These are phyloP conservation scores for Pseudogymnoascus sp. DNA, from an alignment of 2,329 filamentous ascomycete species.

Conservation along the genomic window DNA sequence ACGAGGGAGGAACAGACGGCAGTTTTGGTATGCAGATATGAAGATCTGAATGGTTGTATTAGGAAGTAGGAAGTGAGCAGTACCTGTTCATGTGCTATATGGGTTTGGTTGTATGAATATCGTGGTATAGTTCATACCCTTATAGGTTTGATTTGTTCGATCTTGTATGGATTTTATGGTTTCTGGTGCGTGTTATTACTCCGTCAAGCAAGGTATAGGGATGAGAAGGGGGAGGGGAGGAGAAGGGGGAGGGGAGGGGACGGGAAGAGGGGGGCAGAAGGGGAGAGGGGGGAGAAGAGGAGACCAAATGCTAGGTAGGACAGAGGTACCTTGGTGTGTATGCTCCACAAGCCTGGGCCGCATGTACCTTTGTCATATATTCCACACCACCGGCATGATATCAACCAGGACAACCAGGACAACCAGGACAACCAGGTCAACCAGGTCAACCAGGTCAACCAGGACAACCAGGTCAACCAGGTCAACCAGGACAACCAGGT, in stretches of 20 bases:
- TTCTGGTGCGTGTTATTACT: neutral
- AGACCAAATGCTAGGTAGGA: neutral
- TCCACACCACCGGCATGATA: neutral
- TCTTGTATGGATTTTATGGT: neutral
- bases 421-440: no score
- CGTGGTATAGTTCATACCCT: neutral
- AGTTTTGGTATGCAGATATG: neutral
- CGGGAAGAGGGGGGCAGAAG: neutral
- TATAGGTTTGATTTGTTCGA: neutral
- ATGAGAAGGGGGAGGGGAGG: neutral
- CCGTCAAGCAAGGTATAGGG: neutral
- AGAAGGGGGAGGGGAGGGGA: neutral
- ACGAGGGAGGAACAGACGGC: neutral
- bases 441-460: no score
- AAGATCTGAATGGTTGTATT: neutral
- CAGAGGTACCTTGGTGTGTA: conserved; percentile 1
- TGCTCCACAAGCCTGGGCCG: neutral
- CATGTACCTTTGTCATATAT: neutral
- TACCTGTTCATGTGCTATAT: neutral
- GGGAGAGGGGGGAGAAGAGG: neutral
- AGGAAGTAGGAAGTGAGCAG: neutral
- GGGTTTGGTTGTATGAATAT: neutral
- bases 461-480: no score
- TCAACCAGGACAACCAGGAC: neutral
- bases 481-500: no score